Evolutionary conservation across 2,329 filamentous ascomycete genomes (phyloP).

Genomic region (Bipolaris zeicola): DNA sequence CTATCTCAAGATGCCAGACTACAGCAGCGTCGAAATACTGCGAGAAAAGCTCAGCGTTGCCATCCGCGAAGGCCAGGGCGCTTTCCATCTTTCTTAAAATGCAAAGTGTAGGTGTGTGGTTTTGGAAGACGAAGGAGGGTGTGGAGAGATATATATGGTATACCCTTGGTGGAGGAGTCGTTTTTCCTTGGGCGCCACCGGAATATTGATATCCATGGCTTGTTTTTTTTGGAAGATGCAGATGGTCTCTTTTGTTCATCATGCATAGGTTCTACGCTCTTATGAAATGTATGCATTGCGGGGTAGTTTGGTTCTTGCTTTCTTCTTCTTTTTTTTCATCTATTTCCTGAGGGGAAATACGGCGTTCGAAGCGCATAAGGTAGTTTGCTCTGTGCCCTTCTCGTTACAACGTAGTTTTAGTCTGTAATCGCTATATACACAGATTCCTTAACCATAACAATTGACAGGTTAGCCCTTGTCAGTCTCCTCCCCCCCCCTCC

Average conservation of each 20-base stretch:
- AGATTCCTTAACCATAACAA: no score
- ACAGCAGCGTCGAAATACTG: conserved; percentile 78
- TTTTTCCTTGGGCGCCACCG: neutral
- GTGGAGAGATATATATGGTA: neutral
- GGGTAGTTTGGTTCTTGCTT: neutral
- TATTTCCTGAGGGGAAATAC: no score
- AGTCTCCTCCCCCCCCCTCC: no score
- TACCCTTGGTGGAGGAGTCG: conserved; percentile 3
- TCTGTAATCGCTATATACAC: no score
- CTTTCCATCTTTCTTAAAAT: conserved; percentile 86
- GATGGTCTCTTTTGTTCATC: neutral
- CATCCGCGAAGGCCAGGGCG: conserved; percentile 93
- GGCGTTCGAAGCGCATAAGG: neutral
- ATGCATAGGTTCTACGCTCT: neutral
- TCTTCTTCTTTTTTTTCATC: neutral
- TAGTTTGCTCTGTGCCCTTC: neutral
- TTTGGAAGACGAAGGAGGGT: neutral
- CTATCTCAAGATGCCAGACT: conserved; percentile 96
- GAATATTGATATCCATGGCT: conserved; percentile 7
- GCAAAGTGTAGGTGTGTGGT: neutral
- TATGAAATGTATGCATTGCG: conserved; percentile 1
- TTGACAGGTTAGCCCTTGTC: no score
- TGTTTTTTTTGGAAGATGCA: neutral
- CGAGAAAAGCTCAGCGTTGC: conserved; percentile 79
- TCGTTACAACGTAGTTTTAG: no score